Conservation (phyloP, 192 early-diverging fungal species). For the Backusella westeae region DNA sequence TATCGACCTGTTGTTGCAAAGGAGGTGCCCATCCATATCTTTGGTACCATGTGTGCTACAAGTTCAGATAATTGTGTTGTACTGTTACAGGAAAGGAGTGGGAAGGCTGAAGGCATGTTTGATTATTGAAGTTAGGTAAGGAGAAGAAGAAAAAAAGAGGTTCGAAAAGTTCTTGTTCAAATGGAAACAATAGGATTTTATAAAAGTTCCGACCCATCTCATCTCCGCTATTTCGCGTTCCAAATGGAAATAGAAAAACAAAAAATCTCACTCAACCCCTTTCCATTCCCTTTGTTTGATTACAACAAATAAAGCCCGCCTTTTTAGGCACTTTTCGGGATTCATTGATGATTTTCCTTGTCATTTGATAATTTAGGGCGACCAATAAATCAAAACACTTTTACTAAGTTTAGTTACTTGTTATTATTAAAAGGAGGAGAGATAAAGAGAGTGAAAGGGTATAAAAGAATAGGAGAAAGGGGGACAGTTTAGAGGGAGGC, state of each 20-base stretch:
- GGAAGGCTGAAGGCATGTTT: not conserved
- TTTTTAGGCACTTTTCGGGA: not conserved
- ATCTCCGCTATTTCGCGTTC: conserved; percentile 8
- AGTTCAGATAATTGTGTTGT: conserved; percentile 32
- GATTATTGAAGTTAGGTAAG: not conserved
- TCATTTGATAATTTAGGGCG: not conserved
- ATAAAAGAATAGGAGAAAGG: not conserved
- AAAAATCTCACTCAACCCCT: not conserved
- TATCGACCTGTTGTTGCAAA: not conserved
- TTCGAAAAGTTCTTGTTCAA: not conserved
- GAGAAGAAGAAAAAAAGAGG: not conserved
- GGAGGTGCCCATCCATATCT: conserved; percentile 28
- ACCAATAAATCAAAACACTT: not conserved
- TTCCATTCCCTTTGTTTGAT: conserved; percentile 8
- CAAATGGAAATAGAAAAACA: conserved; percentile 8
- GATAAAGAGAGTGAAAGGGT: not conserved
- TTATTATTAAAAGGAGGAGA: not conserved
- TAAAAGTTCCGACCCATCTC: conserved; percentile 5
- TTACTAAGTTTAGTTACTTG: not conserved
- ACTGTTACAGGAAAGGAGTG: not conserved
- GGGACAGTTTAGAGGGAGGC: not conserved
- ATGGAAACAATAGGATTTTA: not conserved
- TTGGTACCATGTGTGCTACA: conserved; percentile 32
- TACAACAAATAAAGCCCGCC: conserved; percentile 7
- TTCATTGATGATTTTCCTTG: not conserved